Conservation (phyloP, 2,329 filamentous ascomycete species). For the Verruconis gallopava region DNA sequence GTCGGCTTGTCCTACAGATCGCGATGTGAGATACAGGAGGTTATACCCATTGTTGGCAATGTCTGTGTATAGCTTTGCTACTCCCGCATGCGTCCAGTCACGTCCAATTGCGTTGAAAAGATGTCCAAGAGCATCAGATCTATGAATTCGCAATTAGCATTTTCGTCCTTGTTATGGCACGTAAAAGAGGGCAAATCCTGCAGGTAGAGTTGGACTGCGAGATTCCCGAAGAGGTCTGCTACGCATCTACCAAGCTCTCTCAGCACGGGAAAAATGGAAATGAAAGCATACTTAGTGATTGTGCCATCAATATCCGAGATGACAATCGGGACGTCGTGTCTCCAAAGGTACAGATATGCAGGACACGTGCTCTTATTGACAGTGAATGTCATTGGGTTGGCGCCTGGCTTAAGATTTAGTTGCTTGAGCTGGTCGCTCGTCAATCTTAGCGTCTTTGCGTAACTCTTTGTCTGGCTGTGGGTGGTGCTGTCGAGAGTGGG, state of each 20-base stretch:
- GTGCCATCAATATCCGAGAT: slow-evolving; percentile 98
- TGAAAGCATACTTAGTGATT: slow-evolving; percentile 61
- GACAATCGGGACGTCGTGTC: slow-evolving; percentile 79
- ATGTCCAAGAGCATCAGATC: slow-evolving; percentile 81
- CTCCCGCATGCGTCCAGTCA: slow-evolving; percentile 94
- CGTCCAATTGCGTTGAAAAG: slow-evolving; percentile 93
- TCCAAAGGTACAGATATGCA: slow-evolving; percentile 91
- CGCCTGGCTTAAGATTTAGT: slow-evolving; percentile 67
- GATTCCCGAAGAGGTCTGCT: no score
- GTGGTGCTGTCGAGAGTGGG: slow-evolving; percentile 33
- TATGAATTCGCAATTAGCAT: slow-evolving; percentile 18
- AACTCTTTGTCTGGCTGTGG: slow-evolving; percentile 65
- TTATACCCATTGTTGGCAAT: slow-evolving; percentile 95
- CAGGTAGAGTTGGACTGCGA: not conserved
- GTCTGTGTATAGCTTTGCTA: slow-evolving; percentile 94
- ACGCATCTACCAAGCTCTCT: no score
- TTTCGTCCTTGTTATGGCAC: no score
- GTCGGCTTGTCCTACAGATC: slow-evolving; percentile 87
- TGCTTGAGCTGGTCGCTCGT: slow-evolving; percentile 92
- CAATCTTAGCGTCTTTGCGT: slow-evolving; percentile 88
- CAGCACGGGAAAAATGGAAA: not conserved
- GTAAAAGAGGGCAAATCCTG: no score
- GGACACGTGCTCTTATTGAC: slow-evolving; percentile 89
- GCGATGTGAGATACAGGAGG: slow-evolving; percentile 92
- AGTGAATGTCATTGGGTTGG: slow-evolving; percentile 89